phyloP scores from a whole-genome alignment of 768 basidiomycete species.

The Roridomyces roridus region DNA sequence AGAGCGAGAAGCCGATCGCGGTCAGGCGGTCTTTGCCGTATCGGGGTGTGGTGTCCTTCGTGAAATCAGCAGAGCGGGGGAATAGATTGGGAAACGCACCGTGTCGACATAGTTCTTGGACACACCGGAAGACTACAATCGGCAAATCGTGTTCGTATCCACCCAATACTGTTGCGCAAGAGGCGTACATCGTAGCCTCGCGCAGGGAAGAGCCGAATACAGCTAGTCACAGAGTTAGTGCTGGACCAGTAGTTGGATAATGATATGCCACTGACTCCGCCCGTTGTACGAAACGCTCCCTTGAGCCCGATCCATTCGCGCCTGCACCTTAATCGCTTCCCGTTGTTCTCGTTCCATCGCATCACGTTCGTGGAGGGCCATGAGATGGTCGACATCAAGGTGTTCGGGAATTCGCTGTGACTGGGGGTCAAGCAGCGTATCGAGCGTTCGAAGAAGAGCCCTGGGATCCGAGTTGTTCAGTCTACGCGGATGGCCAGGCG shows the following conservation, averaged over 20 bases:
- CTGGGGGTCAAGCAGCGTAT: constrained; percentile 16
- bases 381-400: constrained; percentile 30
- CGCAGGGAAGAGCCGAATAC: constrained; percentile 45
- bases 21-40: constrained; percentile 27
- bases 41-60: constrained; percentile 7
- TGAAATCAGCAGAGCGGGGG: background rate
- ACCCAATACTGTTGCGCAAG: constrained; percentile 38
- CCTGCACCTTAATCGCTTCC: constrained; percentile 19
- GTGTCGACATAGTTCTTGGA: constrained; percentile 49
- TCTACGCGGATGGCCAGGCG: constrained; percentile 10
- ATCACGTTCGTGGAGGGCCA: constrained; percentile 33
- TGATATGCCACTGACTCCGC: constrained; percentile 5
- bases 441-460: constrained; percentile 20
- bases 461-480: constrained; percentile 20
- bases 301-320: constrained; percentile 16
- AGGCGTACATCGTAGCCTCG: constrained; percentile 41
- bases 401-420: constrained; percentile 21
- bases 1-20: constrained; percentile 42
- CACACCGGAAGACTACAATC: constrained; percentile 44
- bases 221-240: constrained; percentile 19
- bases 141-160: constrained; percentile 46
- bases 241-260: background rate
- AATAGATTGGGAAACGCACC: constrained; percentile 28
- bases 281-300: constrained; percentile 5
- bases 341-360: constrained; percentile 30